These are phyloP conservation scores for Tinospora cordifolia DNA, from an alignment of 164 flowering plant species.

Conservation along the genomic window DNA sequence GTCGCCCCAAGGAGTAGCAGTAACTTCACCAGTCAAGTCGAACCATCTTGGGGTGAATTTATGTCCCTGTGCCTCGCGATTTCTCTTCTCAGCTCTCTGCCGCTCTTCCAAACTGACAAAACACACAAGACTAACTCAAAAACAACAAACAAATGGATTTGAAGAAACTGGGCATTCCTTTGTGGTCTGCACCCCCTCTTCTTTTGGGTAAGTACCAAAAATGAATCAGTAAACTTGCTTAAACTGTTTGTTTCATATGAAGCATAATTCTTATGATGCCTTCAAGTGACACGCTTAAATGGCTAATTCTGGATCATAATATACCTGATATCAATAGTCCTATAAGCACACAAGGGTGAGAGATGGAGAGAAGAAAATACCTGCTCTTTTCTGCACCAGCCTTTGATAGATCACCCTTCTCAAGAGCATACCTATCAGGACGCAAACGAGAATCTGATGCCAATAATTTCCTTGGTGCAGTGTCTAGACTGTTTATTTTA, in stretches of 20 bases:
- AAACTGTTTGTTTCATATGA: not conserved
- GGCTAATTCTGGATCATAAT: too few relatives aligned
- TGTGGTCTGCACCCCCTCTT: not conserved
- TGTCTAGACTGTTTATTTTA: too few relatives aligned
- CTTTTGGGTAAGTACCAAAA: not conserved
- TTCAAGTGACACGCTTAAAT: too few relatives aligned
- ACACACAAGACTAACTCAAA: not conserved
- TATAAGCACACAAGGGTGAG: conserved; percentile 7
- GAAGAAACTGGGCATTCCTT: not conserved
- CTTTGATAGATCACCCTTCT: conserved; percentile 65
- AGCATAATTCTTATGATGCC: not conserved
- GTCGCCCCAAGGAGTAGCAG: conserved; percentile 86
- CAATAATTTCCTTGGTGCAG: too few relatives aligned
- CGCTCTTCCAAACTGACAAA: conserved; percentile 69
- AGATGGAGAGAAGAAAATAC: conserved; percentile 31
- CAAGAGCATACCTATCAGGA: conserved; percentile 79
- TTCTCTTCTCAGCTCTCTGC: conserved; percentile 81
- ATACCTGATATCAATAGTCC: too few relatives aligned
- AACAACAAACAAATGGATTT: not conserved
- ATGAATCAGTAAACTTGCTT: not conserved
- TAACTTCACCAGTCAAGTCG: conserved; percentile 44
- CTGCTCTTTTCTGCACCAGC: conserved; percentile 81
- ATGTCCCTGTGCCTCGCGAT: conserved; percentile 59
- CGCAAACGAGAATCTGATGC: conserved; percentile 91
- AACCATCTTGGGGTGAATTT: conserved; percentile 71